phyloP scores from a whole-genome alignment of 2,329 filamentous ascomycete genomes.

The Chaetomiaceae sp. region DNA sequence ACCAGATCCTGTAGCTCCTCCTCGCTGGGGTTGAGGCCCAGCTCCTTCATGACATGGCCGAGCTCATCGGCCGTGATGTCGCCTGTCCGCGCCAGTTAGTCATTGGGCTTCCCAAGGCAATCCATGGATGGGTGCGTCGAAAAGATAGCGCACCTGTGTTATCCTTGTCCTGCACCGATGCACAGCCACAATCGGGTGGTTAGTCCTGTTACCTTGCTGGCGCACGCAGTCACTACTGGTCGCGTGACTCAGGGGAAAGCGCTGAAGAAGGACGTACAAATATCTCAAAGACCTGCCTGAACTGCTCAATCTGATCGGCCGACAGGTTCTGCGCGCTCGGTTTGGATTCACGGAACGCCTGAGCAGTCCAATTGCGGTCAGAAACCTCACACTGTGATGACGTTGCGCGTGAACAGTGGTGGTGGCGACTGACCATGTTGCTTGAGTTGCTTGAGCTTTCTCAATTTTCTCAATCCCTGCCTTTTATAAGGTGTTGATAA shows the following conservation, averaged over 20 bases:
- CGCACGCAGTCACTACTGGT: neutral
- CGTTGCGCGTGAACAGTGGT: no score
- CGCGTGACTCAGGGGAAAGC: neutral
- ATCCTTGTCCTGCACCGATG: conserved; percentile 46
- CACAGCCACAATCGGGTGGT: conserved; percentile 7
- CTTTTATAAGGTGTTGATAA: no score
- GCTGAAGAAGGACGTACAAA: conserved; percentile 19
- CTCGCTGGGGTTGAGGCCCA: conserved; percentile 57
- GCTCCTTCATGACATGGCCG: conserved; percentile 57
- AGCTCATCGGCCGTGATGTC: conserved; percentile 60
- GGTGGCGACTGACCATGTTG: no score
- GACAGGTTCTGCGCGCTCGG: conserved; percentile 1
- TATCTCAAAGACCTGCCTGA: conserved; percentile 23
- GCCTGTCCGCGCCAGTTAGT: conserved; percentile 32
- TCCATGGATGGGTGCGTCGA: no score
- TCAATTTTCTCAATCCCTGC: no score
- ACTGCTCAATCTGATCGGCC: conserved; percentile 20
- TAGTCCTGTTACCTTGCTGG: neutral
- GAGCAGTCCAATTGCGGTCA: neutral
- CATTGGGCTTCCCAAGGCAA: no score
- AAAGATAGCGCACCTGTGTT: conserved; percentile 44
- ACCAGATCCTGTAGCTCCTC: conserved; percentile 60
- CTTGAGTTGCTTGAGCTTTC: no score
- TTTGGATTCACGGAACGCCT: conserved; percentile 2
- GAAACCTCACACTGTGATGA: neutral